A percentile compares a stretch with the other conserved stretches of the same genome.
Evolutionary conservation across 805 yeast genomes (phyloP).

Genomic region (Barnettozyma sucrosica): DNA sequence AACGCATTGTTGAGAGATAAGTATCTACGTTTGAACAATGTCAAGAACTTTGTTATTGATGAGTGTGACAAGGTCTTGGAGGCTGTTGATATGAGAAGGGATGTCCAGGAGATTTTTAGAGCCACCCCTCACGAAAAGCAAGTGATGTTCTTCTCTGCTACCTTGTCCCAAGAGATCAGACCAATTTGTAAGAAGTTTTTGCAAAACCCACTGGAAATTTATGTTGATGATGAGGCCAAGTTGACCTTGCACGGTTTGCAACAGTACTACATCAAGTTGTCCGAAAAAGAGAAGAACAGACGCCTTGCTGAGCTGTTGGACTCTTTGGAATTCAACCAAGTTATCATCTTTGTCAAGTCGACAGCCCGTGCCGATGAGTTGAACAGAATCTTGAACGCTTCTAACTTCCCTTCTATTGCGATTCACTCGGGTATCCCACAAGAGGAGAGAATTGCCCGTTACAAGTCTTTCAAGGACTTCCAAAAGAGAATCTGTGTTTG

Average conservation of each 20-base stretch:
- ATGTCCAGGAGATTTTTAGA: conserved; percentile 96
- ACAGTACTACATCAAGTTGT: conserved; percentile 88
- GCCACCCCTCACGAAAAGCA: conserved; percentile 97
- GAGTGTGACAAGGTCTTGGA: conserved; percentile 98
- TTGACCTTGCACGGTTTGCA: conserved; percentile 96
- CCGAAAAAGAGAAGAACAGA: conserved; percentile 89
- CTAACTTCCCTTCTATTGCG: conserved; percentile 95
- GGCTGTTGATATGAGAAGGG: conserved; percentile 91
- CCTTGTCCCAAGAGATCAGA: conserved; percentile 88
- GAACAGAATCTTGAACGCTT: conserved; percentile 80
- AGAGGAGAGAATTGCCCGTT: conserved; percentile 96
- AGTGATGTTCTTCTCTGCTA: conserved; percentile 99
- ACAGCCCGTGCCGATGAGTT: conserved; percentile 89
- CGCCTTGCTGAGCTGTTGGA: conserved; percentile 89
- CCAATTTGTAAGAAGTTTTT: conserved; percentile 96
- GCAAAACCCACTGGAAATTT: conserved; percentile 96
- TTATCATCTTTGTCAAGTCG: conserved; percentile 90
- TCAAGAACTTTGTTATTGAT: conserved; percentile 92
- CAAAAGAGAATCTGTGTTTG: conserved; percentile 98
- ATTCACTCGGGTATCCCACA: conserved; percentile 94
- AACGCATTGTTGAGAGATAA: conserved; percentile 92
- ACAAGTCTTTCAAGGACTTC: conserved; percentile 94
- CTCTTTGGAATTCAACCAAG: conserved; percentile 95
- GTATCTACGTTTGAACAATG: conserved; percentile 76
- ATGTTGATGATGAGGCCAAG: conserved; percentile 96